Conservation (phyloP, 805 yeast genomes). For the Kodamaea nitidulidarum region DNA sequence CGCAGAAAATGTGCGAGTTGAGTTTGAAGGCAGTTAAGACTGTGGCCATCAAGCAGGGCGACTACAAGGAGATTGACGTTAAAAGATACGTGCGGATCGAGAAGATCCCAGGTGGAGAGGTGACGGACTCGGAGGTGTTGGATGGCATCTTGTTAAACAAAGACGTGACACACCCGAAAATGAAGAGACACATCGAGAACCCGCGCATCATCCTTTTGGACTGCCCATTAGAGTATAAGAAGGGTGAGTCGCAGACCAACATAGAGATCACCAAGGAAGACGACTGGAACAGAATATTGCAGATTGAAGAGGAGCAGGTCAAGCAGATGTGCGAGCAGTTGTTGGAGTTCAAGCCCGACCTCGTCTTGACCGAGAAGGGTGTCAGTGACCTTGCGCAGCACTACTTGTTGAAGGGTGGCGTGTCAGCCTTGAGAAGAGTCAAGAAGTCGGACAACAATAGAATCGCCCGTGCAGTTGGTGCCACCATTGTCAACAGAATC, state of each 20-base stretch:
- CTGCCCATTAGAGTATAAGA: conserved; percentile 96
- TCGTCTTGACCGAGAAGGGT: conserved; percentile 97
- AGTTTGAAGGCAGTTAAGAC: conserved; percentile 86
- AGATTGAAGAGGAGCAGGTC: conserved; percentile 98
- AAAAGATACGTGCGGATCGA: conserved; percentile 92
- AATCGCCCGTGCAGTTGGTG: conserved; percentile 96
- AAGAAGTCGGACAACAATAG: conserved; percentile 94
- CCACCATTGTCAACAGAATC: conserved; percentile 91
- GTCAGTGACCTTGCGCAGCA: conserved; percentile 98
- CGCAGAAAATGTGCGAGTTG: conserved; percentile 82
- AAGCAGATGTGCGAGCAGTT: conserved; percentile 80
- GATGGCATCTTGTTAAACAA: conserved; percentile 92
- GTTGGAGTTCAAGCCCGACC: conserved; percentile 81
- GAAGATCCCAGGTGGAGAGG: conserved; percentile 97
- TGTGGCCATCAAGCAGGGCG: conserved; percentile 58
- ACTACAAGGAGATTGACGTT: conserved; percentile 79
- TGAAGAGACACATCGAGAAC: conserved; percentile 84
- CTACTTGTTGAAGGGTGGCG: conserved; percentile 87
- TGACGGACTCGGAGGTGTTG: conserved; percentile 80
- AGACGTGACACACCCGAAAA: conserved; percentile 98
- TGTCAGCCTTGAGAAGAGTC: conserved; percentile 88
- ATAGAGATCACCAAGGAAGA: conserved; percentile 94
- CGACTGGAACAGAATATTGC: conserved; percentile 92
- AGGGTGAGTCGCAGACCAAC: conserved; percentile 98
- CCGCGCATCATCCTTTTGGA: conserved; percentile 88